Evolutionary conservation across 129 eudicot species (phyloP).

Genomic region (Ambrosia artemisiifolia): DNA sequence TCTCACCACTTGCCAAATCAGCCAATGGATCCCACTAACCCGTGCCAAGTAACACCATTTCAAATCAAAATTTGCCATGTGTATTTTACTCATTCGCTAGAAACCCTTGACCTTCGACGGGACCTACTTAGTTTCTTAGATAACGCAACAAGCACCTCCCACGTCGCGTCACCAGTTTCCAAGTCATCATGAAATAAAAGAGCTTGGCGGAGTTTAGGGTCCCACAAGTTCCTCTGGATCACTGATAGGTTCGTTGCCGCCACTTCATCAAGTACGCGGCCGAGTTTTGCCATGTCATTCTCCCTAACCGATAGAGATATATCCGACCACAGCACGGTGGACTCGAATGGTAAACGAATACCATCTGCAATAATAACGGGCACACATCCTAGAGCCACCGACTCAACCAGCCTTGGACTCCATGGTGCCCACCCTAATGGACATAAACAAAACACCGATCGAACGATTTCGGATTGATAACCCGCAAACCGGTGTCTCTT

Average conservation of each 20-base stretch:
- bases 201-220: constrained; percentile 45
- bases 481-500: constrained; percentile 68
- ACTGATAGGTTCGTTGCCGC: constrained; percentile 56
- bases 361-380: constrained; percentile 93
- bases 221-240: constrained; percentile 67
- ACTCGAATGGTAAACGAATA: constrained; percentile 61
- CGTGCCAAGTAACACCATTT: neutral
- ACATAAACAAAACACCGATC: constrained; percentile 77
- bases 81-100: constrained; percentile 25
- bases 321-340: constrained; percentile 68
- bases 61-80: constrained; percentile 32
- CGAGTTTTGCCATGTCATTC: constrained; percentile 54
- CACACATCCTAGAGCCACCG: constrained; percentile 85
- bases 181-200: constrained; percentile 51
- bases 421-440: constrained; percentile 99
- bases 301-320: constrained; percentile 76
- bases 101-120: constrained; percentile 40
- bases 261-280: constrained; percentile 63
- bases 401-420: constrained; percentile 89
- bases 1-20: constrained; percentile 27
- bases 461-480: constrained; percentile 74
- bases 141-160: constrained; percentile 59
- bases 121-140: constrained; percentile 51
- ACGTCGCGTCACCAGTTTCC: constrained; percentile 77
- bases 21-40: neutral